Conservation (phyloP, 441 rosid species). For the Brassica hybrid region DNA sequence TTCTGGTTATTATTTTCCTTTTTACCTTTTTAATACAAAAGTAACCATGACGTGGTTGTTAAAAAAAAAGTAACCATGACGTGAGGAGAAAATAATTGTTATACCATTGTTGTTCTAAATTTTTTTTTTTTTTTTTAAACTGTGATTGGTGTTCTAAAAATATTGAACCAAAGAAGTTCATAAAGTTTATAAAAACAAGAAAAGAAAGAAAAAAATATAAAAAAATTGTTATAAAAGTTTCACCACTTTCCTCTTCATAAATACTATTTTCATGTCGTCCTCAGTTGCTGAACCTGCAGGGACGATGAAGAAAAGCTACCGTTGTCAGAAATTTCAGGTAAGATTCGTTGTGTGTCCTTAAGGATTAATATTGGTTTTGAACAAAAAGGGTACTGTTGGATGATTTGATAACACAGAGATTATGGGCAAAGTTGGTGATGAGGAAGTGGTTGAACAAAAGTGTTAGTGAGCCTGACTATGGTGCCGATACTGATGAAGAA, state of each 20-base stretch:
- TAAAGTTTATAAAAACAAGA: not conserved
- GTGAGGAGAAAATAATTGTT: slow-evolving; percentile 6
- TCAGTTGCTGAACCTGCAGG: slow-evolving; percentile 28
- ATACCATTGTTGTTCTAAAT: slow-evolving; percentile 9
- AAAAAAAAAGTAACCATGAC: slow-evolving; percentile 9
- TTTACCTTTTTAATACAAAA: not conserved
- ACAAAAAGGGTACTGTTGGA: not conserved
- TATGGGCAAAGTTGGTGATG: slow-evolving; percentile 79
- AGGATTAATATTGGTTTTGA: slow-evolving; percentile 15
- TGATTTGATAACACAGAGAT: slow-evolving; percentile 69
- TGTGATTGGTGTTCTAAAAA: too few relatives aligned
- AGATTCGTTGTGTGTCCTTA: not conserved
- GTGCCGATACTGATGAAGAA: slow-evolving; percentile 73
- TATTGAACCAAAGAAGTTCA: not conserved
- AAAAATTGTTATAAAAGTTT: slow-evolving; percentile 22
- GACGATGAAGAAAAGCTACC: slow-evolving; percentile 34
- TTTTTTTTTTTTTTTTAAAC: too few relatives aligned
- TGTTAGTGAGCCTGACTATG: slow-evolving; percentile 69
- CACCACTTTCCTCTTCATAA: slow-evolving; percentile 26
- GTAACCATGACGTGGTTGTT: slow-evolving; percentile 7
- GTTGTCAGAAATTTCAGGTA: slow-evolving; percentile 47
- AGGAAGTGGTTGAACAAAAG: slow-evolving; percentile 83
- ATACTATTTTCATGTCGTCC: slow-evolving; percentile 24
- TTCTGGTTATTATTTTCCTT: not conserved
- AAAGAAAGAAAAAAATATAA: not conserved